phyloP scores from a whole-genome alignment of 2,329 filamentous ascomycete genomes.

The Endothia cerciana region DNA sequence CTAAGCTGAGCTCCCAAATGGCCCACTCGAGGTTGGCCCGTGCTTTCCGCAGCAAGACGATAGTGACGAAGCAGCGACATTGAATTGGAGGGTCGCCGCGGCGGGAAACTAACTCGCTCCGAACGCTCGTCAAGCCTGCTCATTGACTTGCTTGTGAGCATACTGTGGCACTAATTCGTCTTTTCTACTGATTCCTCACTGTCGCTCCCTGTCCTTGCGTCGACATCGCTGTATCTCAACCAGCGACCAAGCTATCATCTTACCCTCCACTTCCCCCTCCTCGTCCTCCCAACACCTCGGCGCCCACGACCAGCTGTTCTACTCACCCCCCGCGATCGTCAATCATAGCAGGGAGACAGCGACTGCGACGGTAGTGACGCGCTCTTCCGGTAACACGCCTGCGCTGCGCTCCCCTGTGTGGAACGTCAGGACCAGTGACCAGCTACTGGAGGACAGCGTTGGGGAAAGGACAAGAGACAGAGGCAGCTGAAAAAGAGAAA shows the following conservation, averaged over 20 bases:
- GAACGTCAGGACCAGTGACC: background rate
- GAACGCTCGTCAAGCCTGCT: background rate
- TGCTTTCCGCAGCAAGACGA: slow-evolving; percentile 1
- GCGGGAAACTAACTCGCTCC: background rate
- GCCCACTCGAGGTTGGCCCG: background rate
- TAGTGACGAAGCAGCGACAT: slow-evolving; percentile 12
- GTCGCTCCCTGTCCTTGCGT: background rate
- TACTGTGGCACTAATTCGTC: background rate
- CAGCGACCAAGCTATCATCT: background rate
- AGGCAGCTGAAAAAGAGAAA: background rate
- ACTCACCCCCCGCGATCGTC: background rate
- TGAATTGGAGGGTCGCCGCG: background rate
- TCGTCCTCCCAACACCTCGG: background rate
- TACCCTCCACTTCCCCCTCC: background rate
- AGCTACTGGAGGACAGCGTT: background rate
- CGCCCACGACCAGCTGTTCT: background rate
- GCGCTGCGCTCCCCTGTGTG: background rate
- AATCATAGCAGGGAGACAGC: background rate
- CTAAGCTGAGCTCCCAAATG: slow-evolving; percentile 10
- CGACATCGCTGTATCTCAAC: background rate
- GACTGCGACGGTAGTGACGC: background rate
- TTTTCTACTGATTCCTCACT: background rate
- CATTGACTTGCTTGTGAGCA: background rate
- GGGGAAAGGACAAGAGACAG: background rate
- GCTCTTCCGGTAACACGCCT: background rate